Conservation (phyloP, 2,329 filamentous ascomycete species). For the Chaetomium globosum region DNA sequence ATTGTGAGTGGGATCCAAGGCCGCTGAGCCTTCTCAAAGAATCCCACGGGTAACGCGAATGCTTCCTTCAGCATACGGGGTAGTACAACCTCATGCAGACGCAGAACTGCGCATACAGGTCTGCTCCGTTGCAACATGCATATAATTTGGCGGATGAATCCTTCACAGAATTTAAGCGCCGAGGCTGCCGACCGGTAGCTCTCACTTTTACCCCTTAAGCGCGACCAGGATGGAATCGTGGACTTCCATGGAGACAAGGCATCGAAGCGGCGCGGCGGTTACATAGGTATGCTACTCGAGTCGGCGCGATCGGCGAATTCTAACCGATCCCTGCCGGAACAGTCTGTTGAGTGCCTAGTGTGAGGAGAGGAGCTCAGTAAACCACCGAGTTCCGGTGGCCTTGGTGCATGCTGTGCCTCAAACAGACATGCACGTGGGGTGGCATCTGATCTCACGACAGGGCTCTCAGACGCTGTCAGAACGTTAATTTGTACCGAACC, state of each 20-base stretch:
- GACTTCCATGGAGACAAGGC: background rate
- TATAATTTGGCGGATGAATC: background rate
- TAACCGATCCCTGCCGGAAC: background rate
- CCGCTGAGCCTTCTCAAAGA: background rate
- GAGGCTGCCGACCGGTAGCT: background rate
- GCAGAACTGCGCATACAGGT: background rate
- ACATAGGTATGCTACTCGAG: background rate
- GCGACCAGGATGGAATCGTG: background rate
- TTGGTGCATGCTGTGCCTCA: background rate
- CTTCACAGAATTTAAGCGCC: background rate
- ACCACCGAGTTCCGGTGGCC: background rate
- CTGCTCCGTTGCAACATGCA: background rate
- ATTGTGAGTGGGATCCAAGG: background rate
- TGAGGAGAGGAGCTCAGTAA: background rate
- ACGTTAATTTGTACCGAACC: background rate
- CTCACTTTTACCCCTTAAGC: background rate
- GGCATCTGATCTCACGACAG: background rate
- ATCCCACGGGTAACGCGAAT: background rate
- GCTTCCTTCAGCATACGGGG: background rate
- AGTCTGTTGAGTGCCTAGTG: background rate
- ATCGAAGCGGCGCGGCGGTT: background rate
- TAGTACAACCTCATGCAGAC: background rate
- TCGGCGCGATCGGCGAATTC: background rate
- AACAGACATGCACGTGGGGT: background rate
- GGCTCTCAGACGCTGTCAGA: background rate